Evolutionary conservation across 2,329 filamentous ascomycete genomes (phyloP), one percentile per base, ranked within the genome.

Genomic region (Aspergillus floridensis): DNA sequence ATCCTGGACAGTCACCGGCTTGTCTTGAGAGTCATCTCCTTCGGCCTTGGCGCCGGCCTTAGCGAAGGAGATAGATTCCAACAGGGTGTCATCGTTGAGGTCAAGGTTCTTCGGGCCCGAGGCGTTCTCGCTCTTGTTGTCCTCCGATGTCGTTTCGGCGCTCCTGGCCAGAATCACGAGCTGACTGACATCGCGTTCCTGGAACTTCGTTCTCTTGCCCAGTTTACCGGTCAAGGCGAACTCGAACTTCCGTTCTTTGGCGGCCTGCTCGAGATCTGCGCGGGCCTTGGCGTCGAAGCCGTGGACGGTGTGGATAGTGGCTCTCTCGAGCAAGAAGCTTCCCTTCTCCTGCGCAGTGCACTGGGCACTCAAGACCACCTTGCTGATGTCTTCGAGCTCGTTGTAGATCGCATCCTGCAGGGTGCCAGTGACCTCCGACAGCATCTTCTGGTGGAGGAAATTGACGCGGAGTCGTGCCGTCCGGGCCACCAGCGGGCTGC

Each of bases 111-210:
- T 84, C 0, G 92, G 92, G 48, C 75, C 78, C 2, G 76, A 76
- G 4, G 72, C 68, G 21, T 66, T 63, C 19, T 66, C 62, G 61
- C 65, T 51, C 68, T 69, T 70, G 64, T 59, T 61, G n/a, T 57
- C 19, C 7, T 56, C 65, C 4, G 68, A 57, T 2, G 65, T 50
- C 2, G 65, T 50, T 24, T 78, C 77, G 6, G 80, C 80, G 71
- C 93, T 97, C 73, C 86, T 92, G 0, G 95, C 95, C 31, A 98
- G 79, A 2, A 99, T 91, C 1, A 99, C 90, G 29, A 99, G 82
- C 74, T 99, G 95, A 68, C 92, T 96, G 62, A 87, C 80, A 63
- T 77, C 72, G 3, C 74, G 69, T 12, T 76, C 68, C 65, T 78
- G 79, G 59, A 77, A 80, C 58, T 78, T 77, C 2, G 75, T 79